Conservation (phyloP, 768 basidiomycete species). For the Lactarius deliciosus region DNA sequence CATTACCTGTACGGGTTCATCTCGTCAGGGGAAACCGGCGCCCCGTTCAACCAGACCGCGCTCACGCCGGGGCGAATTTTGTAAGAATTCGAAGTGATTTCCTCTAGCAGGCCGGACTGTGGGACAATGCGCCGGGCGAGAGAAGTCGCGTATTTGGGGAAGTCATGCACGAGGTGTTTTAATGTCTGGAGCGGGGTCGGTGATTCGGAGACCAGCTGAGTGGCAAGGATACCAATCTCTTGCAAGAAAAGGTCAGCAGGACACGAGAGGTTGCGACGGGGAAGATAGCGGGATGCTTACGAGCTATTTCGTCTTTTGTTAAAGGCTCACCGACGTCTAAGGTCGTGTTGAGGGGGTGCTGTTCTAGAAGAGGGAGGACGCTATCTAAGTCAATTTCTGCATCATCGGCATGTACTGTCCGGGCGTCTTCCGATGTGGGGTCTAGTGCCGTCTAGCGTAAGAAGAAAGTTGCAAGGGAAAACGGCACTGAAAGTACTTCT, state of each 20-base stretch:
- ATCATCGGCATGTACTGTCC: slow-evolving; percentile 21
- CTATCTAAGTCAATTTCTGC: slow-evolving; percentile 21
- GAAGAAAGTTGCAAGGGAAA: not conserved
- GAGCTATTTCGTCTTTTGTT: slow-evolving; percentile 50
- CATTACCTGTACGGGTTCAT: slow-evolving; percentile 65
- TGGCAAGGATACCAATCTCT: slow-evolving; percentile 71
- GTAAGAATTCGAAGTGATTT: slow-evolving; percentile 56
- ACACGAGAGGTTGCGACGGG: slow-evolving; percentile 38
- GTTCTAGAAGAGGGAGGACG: slow-evolving; percentile 21
- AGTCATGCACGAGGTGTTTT: slow-evolving; percentile 75
- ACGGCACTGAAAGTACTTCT: slow-evolving; percentile 26
- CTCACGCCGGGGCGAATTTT: slow-evolving; percentile 54
- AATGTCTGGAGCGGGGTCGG: slow-evolving; percentile 53
- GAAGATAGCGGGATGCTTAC: slow-evolving; percentile 17
- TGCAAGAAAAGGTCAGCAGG: slow-evolving; percentile 34
- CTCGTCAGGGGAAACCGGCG: slow-evolving; percentile 56
- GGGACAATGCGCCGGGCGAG: slow-evolving; percentile 68
- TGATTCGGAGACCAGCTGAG: slow-evolving; percentile 71
- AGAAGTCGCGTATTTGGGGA: slow-evolving; percentile 80
- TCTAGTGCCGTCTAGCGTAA: slow-evolving; percentile 2
- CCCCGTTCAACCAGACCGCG: slow-evolving; percentile 82
- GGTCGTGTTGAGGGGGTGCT: slow-evolving; percentile 38
- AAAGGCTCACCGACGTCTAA: slow-evolving; percentile 46
- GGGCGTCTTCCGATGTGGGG: slow-evolving; percentile 15
- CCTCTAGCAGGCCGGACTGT: slow-evolving; percentile 49